These are phyloP conservation scores for Pezicula radicicola DNA, from an alignment of 2,329 filamentous ascomycete species.

Conservation along the genomic window DNA sequence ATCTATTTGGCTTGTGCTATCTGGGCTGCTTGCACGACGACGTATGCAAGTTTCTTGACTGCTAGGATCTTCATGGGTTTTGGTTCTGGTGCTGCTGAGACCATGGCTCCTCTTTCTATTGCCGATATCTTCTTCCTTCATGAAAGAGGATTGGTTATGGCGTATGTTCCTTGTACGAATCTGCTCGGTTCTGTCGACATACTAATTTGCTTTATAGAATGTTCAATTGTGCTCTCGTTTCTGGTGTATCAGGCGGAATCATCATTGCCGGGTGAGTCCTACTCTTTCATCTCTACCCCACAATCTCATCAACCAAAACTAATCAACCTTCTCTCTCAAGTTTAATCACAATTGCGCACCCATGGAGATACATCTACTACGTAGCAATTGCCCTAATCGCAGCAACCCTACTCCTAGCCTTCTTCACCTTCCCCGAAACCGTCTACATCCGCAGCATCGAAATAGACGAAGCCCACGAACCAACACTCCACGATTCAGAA, in stretches of 20 bases:
- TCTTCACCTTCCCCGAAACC: slow-evolving; percentile 55
- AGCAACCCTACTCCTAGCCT: slow-evolving; percentile 40
- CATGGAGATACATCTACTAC: slow-evolving; percentile 51
- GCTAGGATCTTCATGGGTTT: slow-evolving; percentile 17
- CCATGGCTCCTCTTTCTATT: slow-evolving; percentile 54
- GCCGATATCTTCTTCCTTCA: slow-evolving; percentile 60
- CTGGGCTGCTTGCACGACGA: slow-evolving; percentile 10
- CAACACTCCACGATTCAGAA: background rate
- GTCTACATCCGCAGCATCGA: slow-evolving; percentile 36
- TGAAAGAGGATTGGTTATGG: slow-evolving; percentile 48
- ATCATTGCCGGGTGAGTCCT: slow-evolving; percentile 47
- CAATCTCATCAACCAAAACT: no score
- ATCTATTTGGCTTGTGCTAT: slow-evolving; percentile 11
- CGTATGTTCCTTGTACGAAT: slow-evolving; percentile 6
- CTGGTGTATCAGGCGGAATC: slow-evolving; percentile 43
- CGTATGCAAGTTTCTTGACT: slow-evolving; percentile 16
- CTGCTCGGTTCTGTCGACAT: background rate
- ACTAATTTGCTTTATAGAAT: slow-evolving; percentile 4
- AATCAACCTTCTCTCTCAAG: slow-evolving; percentile 34
- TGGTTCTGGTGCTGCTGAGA: slow-evolving; percentile 44
- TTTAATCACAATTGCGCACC: slow-evolving; percentile 41
- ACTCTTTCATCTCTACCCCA: slow-evolving; percentile 28
- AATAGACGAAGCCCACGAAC: slow-evolving; percentile 20
- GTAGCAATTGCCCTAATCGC: slow-evolving; percentile 48
- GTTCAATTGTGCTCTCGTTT: slow-evolving; percentile 30